Conservation (phyloP, 352 stramenopile species). For the Elongisporangium undulatum region DNA sequence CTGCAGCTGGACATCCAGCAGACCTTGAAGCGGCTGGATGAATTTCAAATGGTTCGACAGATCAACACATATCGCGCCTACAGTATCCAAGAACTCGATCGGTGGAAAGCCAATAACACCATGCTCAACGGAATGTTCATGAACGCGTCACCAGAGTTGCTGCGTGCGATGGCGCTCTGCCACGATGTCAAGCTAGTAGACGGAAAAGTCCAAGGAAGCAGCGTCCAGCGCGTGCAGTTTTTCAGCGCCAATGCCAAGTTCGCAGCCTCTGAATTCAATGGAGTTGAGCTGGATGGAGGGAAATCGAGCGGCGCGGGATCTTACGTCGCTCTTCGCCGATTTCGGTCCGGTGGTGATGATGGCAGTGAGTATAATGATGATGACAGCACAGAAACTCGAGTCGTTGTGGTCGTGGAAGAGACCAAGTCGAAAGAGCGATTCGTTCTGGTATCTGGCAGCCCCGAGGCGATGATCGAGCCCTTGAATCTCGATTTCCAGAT, state of each 20-base stretch:
- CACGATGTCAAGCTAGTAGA: neutral
- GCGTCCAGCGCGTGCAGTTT: neutral
- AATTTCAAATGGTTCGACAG: neutral
- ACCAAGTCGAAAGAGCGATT: neutral
- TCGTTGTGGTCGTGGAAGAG: neutral
- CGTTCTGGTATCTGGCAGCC: neutral
- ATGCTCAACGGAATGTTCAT: neutral
- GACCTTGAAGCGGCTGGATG: neutral
- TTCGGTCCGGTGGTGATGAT: neutral
- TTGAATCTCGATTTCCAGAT: neutral
- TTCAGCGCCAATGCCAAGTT: neutral
- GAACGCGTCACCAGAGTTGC: neutral
- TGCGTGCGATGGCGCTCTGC: neutral
- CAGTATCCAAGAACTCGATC: neutral
- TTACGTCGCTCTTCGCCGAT: neutral
- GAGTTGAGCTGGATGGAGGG: neutral
- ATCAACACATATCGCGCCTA: neutral
- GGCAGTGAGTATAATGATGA: neutral
- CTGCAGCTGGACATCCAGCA: neutral
- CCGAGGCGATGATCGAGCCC: neutral
- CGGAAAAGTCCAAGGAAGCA: neutral
- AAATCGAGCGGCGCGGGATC: neutral
- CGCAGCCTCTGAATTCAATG: neutral
- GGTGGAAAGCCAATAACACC: neutral
- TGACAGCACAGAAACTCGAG: neutral